Evolutionary conservation across 305 asterid genomes (phyloP).

Genomic region (Lippia alba): DNA sequence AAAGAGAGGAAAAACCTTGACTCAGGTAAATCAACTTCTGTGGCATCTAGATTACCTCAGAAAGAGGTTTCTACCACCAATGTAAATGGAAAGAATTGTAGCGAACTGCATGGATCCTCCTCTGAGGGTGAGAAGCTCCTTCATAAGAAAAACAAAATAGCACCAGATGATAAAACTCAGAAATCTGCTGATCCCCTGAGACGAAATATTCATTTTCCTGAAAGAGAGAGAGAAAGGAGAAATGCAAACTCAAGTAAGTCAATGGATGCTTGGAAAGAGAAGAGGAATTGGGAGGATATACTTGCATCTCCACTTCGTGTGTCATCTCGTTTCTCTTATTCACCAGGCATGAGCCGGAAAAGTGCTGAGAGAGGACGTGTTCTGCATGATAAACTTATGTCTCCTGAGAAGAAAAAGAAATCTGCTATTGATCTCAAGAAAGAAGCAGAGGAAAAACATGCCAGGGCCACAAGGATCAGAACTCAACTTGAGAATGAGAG

Average conservation of each 20-base stretch:
- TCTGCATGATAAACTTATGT: slow-evolving; percentile 96
- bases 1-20: slow-evolving; percentile 63
- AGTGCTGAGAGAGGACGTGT: slow-evolving; percentile 85
- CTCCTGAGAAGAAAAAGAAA: slow-evolving; percentile 96
- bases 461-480: slow-evolving; percentile 96
- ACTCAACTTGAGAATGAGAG: slow-evolving; percentile 94
- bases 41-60: slow-evolving; percentile 51
- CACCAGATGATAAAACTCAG: slow-evolving; percentile 46
- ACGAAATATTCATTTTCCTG: slow-evolving; percentile 54
- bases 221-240: slow-evolving; percentile 81
- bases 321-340: slow-evolving; percentile 91
- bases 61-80: slow-evolving; percentile 53
- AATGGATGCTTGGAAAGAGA: slow-evolving; percentile 99
- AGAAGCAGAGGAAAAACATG: slow-evolving; percentile 98
- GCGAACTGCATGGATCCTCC: slow-evolving; percentile 48
- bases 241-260: slow-evolving; percentile 66
- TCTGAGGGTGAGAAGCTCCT: slow-evolving; percentile 54
- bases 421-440: slow-evolving; percentile 87
- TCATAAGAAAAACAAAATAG: slow-evolving; percentile 59
- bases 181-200: slow-evolving; percentile 60
- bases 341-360: slow-evolving; percentile 89
- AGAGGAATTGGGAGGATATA: slow-evolving; percentile 97
- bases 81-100: slow-evolving; percentile 52
- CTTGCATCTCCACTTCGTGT: slow-evolving; percentile 82
- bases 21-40: slow-evolving; percentile 50